Evolutionary conservation across 2,329 filamentous ascomycete species (phyloP), one percentile per base, ranked within the genome.

Genomic region (Fusarium sp.): DNA sequence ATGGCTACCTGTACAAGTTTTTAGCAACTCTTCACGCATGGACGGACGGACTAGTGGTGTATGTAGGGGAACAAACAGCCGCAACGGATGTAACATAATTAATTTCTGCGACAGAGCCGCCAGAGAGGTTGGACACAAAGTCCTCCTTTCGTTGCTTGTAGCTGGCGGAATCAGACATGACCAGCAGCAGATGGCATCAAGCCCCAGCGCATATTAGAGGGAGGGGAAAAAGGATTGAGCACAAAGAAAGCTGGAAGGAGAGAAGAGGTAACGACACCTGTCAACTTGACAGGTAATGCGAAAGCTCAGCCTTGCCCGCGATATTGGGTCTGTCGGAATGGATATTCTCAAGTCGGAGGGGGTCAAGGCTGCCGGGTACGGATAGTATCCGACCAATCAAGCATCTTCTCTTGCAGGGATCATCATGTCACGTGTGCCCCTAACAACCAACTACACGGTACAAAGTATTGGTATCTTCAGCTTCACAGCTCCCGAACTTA

Each of bases 81-180:
- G 92, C 92, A 63, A 96, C 89, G 44, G 91, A 84, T 43, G 91
- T 92, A 67, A 98, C 91, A 69, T 86, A 84, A 74, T 93, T 94
- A 78, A 99, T 93, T 75, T 99, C 95, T 67, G 83, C 79, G 58
- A 96, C 88, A 29, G 87, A 84, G 56, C 95, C 92, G 36, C 95
- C 95, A 7, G 89, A 88, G 27, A 97, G 86, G 74, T 93, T 91
- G 50, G 94, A 97, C 71, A 99, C 95, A 75, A 97, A 97, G 72
- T 92, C 92, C 81, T 96, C 93, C 80, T 99, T 99, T 67, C 90
- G 83, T 71, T 90, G 86, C 79, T 97, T 99, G 81, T 97, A 97
- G 77, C 83, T 88, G 55, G 76, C 76, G 31, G 73, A 44, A 65
- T 71, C 69, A 60, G 78, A 73, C 74, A 79, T 79, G 64, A 63